These are phyloP conservation scores for Rhodotorula taiwanensis DNA, from an alignment of 768 basidiomycete species.

Conservation along the genomic window DNA sequence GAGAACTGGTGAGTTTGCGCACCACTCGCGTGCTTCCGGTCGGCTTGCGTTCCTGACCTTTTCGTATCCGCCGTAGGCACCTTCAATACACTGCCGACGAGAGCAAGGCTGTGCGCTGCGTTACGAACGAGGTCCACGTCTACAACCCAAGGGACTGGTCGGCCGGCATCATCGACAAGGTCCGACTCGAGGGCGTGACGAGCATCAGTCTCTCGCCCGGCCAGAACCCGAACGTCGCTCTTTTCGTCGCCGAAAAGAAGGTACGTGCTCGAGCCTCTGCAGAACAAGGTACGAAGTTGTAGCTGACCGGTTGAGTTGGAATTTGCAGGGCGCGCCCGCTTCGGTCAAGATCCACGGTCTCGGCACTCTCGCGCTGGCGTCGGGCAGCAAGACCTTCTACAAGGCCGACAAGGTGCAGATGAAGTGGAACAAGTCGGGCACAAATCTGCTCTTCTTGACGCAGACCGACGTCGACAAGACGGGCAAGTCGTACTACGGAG, in stretches of 20 bases:
- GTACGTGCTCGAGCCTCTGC: constrained; percentile 50
- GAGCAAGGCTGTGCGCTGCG: constrained; percentile 73
- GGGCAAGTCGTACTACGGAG: constrained; percentile 97
- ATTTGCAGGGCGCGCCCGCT: constrained; percentile 69
- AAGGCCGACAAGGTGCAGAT: constrained; percentile 87
- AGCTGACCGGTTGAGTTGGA: no score
- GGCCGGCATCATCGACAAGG: constrained; percentile 70
- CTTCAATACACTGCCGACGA: constrained; percentile 86
- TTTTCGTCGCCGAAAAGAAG: constrained; percentile 93
- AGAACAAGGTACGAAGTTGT: no score
- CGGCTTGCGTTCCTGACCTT: constrained; percentile 39
- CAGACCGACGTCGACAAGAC: constrained; percentile 96
- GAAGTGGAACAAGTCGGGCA: constrained; percentile 94
- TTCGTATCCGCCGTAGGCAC: constrained; percentile 48
- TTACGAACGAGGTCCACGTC: constrained; percentile 73
- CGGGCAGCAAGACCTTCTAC: constrained; percentile 85
- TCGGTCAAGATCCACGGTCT: constrained; percentile 77
- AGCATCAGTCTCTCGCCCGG: constrained; percentile 72
- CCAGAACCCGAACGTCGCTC: constrained; percentile 76
- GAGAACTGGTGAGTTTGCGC: constrained; percentile 61
- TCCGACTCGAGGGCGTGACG: constrained; percentile 75
- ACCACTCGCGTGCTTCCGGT: not conserved
- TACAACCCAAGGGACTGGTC: constrained; percentile 71
- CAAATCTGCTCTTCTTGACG: constrained; percentile 80
- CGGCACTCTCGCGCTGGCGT: constrained; percentile 52